Base-by-base conservation (phyloP, 2,329 filamentous ascomycete species). In the Phialophora chinensis region DNA sequence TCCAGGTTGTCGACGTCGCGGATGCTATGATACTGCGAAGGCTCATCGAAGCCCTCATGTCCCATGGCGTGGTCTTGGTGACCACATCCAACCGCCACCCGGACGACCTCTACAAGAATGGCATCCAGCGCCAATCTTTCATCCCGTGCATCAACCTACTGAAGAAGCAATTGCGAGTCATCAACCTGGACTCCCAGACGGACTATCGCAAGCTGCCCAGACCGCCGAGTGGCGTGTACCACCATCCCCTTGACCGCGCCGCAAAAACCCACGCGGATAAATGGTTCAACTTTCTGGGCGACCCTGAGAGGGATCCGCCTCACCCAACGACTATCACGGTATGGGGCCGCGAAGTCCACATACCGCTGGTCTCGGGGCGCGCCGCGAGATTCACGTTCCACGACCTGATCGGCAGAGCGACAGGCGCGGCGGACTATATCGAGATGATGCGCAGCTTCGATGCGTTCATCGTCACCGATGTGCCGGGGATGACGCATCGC, bases 21-120 rank as follows among this genome's bases (percentile, higher is more conserved):
- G 94, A 98, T 81, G 95, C 95, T 73, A 99, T 99, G 95, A 99
- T 99, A 73, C 78, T 99, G 72, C 86, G 95, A 58, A 83, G 91
- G 70, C 83, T 99, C 5, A 87, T 99, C 8, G 93, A 98, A 79
- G 86, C 88, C 1, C 86, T 99, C 63, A 97, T 98, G 93, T 91
- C 91, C 3, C 93, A 98, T 75, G 95, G 95, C n/a, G 93, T 97
- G 2, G 93, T 98, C 17, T 85, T 99, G 60, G 90, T 99, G 35
- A 98, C 95, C 6, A 99, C 95, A 0, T 96, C 92, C 7, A 99
- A 99, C 79, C 87, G 95, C n/a, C 93, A 97, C 73, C 95, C 95
- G 0, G 89, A 96, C 74, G 94, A 99, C 67, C 86, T 99, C 7
- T 99, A 99, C 84, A 97, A 95, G 79, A 99, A 99, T 77, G 95